Percentiles rank a stretch among this genome's conserved stretches.
These are phyloP conservation scores for Solanum bulbocastanum DNA, from an alignment of 257 asterid species.

Conservation along the genomic window DNA sequence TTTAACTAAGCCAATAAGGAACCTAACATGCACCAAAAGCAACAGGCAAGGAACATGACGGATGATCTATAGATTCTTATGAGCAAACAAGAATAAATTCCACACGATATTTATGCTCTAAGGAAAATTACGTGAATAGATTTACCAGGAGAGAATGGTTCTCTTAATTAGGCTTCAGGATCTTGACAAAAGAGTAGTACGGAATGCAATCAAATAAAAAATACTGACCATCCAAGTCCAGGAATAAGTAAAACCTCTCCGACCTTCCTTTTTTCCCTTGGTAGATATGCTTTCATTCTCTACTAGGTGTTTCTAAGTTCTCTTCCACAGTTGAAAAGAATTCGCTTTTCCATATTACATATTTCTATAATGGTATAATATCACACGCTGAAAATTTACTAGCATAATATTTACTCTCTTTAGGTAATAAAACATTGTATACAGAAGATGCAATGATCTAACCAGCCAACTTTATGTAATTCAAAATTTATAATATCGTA, in stretches of 20 bases:
- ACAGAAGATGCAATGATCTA: background rate
- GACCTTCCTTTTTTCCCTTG: background rate
- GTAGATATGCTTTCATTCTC: background rate
- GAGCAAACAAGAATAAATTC: background rate
- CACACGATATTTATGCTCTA: background rate
- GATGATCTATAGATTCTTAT: background rate
- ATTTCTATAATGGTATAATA: background rate
- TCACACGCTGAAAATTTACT: background rate
- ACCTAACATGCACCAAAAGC: background rate
- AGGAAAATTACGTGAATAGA: background rate
- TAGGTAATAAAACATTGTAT: background rate
- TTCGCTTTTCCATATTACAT: background rate
- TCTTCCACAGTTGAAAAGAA: background rate
- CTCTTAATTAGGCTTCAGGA: too few species aligned
- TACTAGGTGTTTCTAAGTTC: background rate
- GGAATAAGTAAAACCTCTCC: background rate
- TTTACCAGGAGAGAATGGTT: background rate
- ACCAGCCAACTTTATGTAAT: background rate
- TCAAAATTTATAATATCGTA: background rate
- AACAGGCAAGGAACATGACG: background rate
- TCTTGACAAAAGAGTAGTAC: background rate
- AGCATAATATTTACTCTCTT: background rate
- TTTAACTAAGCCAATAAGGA: background rate
- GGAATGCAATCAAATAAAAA: background rate
- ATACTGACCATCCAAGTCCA: background rate